Percentiles rank a stretch among this genome's conserved stretches.
Conservation (phyloP, 2,329 filamentous ascomycete genomes). For the Camillea tinctor region DNA sequence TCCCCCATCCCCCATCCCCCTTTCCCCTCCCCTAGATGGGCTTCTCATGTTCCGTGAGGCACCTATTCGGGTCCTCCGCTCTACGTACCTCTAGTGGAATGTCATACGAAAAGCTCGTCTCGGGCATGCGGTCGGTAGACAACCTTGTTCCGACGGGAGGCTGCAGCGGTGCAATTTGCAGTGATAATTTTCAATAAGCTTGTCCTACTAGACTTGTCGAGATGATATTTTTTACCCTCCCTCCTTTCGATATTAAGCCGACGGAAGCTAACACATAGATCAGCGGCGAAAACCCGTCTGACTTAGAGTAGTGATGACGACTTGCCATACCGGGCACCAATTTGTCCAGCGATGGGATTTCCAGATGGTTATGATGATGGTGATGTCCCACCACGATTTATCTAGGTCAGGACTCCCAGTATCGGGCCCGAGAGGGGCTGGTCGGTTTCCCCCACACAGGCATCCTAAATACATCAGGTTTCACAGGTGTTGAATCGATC, state of each 20-base stretch:
- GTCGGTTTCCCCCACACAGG: background rate
- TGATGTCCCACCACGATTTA: background rate
- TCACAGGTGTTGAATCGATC: background rate
- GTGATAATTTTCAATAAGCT: background rate
- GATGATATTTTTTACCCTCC: background rate
- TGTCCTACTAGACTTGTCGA: background rate
- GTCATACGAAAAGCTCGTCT: background rate
- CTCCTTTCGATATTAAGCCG: background rate
- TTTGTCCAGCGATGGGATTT: background rate
- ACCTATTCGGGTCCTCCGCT: background rate
- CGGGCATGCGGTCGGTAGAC: background rate
- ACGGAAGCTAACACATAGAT: background rate
- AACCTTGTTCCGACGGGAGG: background rate
- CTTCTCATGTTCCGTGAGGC: constrained; percentile 11
- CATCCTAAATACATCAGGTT: background rate
- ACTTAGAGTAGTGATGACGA: background rate
- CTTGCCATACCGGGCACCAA: background rate
- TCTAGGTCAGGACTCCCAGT: background rate
- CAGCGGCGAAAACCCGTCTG: background rate
- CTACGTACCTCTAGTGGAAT: background rate
- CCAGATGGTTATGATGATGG: background rate
- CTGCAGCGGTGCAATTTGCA: background rate
- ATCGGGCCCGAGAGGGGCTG: background rate
- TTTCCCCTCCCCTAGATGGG: constrained; percentile 9
- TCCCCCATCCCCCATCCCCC: too few relatives aligned